Percentiles rank a stretch among this genome's conserved stretches.
These are phyloP conservation scores for Magnaporthales sp. DNA, from an alignment of 2,329 filamentous ascomycete genomes.

Conservation along the genomic window DNA sequence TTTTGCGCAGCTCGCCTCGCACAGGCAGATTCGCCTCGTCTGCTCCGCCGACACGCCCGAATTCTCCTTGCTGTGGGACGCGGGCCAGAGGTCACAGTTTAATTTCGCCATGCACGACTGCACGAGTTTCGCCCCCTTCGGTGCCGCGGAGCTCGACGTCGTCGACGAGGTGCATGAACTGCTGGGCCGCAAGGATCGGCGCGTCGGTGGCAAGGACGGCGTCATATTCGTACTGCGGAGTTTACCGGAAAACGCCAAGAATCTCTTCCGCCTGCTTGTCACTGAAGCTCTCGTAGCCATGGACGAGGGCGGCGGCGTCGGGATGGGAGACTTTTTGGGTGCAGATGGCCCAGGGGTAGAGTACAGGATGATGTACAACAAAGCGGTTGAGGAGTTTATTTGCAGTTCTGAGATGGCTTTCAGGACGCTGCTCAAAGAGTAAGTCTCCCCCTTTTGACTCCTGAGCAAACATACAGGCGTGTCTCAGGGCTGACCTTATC, in stretches of 20 bases:
- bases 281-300: constrained; percentile 70
- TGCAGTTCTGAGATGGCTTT: constrained; percentile 96
- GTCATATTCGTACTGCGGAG: constrained; percentile 85
- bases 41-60: constrained; percentile 83
- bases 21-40: constrained; percentile 62
- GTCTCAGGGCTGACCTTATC: constrained; percentile 16
- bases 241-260: constrained; percentile 85
- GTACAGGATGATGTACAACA: constrained; percentile 86
- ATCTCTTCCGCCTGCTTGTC: constrained; percentile 75
- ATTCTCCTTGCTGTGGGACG: constrained; percentile 85
- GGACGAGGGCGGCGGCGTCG: constrained; percentile 43
- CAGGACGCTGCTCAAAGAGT: constrained; percentile 88
- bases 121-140: constrained; percentile 74
- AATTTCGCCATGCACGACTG: constrained; percentile 89
- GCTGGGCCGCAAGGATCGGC: constrained; percentile 69
- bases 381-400: constrained; percentile 93
- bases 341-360: constrained; percentile 66
- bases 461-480: not conserved
- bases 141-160: constrained; percentile 58
- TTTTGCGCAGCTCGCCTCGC: constrained; percentile 67
- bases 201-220: constrained; percentile 82
- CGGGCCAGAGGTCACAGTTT: constrained; percentile 70
- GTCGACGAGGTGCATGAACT: constrained; percentile 88
- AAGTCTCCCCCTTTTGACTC: constrained; percentile 20
- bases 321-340: constrained; percentile 26